Evolutionary conservation across 768 basidiomycete genomes (phyloP).

Genomic region (Cystofilobasidium bisporidii): DNA sequence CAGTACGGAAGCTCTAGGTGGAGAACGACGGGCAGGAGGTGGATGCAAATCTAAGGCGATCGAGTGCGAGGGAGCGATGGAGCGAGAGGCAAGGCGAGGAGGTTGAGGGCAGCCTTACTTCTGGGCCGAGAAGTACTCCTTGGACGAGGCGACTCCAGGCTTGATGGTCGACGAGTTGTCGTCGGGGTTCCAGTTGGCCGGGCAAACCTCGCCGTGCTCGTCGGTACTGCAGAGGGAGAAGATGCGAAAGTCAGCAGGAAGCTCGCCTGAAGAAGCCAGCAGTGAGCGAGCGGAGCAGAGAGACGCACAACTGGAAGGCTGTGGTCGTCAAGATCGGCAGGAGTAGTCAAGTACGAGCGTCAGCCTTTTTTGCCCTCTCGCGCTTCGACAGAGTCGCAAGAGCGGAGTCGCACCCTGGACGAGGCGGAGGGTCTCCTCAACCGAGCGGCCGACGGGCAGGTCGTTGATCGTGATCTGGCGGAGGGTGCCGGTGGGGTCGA

Average conservation of each 20-base stretch:
- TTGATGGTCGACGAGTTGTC: conserved; percentile 67
- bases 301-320: too few species aligned
- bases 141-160: conserved; percentile 48
- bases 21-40: not conserved
- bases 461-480: conserved; percentile 70
- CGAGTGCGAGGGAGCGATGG: not conserved
- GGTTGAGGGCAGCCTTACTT: not conserved
- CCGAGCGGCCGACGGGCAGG: conserved; percentile 87
- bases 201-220: conserved; percentile 84
- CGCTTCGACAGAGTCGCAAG: too few species aligned
- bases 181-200: conserved; percentile 70
- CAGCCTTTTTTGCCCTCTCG: too few species aligned
- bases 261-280: too few species aligned
- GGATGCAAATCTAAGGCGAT: not conserved
- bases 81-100: not conserved
- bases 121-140: conserved; percentile 14
- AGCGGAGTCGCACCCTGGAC: too few species aligned
- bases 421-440: conserved; percentile 82
- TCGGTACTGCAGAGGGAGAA: conserved; percentile 42
- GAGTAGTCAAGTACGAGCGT: too few species aligned
- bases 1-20: too few species aligned
- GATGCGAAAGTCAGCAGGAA: not conserved
- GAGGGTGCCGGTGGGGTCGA: conserved; percentile 33
- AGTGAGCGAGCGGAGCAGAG: too few species aligned
- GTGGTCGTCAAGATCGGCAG: too few species aligned